Evolutionary conservation across 2,329 filamentous ascomycete genomes (phyloP).

Genomic region (Arthrobotrys entomopaga): DNA sequence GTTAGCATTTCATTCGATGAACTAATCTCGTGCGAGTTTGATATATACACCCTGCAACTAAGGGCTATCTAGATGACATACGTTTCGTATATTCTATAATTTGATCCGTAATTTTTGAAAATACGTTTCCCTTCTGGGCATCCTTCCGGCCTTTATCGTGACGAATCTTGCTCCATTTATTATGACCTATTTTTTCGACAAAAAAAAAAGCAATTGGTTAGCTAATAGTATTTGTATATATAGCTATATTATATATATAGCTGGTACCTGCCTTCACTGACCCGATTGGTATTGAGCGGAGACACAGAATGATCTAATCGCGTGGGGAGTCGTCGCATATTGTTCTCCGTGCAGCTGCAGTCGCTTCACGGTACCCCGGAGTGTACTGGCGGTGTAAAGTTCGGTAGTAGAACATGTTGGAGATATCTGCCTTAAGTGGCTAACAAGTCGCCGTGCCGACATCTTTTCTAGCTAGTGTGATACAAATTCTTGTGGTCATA

Average conservation of each 20-base stretch:
- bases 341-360: slow-evolving; percentile 3
- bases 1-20: background rate
- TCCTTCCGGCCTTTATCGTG: slow-evolving; percentile 93
- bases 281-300: slow-evolving; percentile 46
- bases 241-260: background rate
- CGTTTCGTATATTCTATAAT: slow-evolving; percentile 66
- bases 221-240: slow-evolving; percentile 60
- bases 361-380: slow-evolving; percentile 4
- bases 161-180: slow-evolving; percentile 94
- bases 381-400: background rate
- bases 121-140: slow-evolving; percentile 77
- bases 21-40: background rate
- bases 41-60: background rate
- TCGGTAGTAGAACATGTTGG: slow-evolving; percentile 1
- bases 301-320: slow-evolving; percentile 30
- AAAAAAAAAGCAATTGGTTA: slow-evolving; percentile 57
- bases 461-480: slow-evolving; percentile 3
- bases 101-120: slow-evolving; percentile 74
- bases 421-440: slow-evolving; percentile 16
- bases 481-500: no score
- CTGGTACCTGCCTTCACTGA: slow-evolving; percentile 47
- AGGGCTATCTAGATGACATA: slow-evolving; percentile 2
- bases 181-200: slow-evolving; percentile 75
- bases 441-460: slow-evolving; percentile 26
- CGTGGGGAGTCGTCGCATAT: background rate